Evolutionary conservation across 768 basidiomycete genomes (phyloP).

Genomic region (Wakefieldia striispora): DNA sequence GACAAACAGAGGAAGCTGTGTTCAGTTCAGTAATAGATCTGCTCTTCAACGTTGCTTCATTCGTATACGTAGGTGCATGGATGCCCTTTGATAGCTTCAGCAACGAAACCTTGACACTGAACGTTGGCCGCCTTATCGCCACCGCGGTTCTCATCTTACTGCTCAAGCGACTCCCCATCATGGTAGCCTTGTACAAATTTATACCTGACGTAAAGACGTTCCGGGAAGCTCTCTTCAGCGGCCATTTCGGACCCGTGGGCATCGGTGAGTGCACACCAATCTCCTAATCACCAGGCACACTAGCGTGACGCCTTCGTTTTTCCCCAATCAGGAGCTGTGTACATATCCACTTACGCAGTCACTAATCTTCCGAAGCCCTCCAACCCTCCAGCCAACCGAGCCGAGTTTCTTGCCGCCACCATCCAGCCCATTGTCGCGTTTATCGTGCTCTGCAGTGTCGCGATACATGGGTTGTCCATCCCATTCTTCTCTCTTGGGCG

Average conservation of each 20-base stretch:
- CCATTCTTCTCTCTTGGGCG: conserved; percentile 91
- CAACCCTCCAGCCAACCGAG: conserved; percentile 51
- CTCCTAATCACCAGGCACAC: too few relatives aligned
- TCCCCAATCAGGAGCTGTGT: conserved; percentile 66
- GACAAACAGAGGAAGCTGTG: conserved; percentile 90
- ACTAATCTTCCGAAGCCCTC: conserved; percentile 50
- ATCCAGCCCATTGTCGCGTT: conserved; percentile 95
- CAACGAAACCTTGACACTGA: conserved; percentile 62
- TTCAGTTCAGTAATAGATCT: conserved; percentile 97
- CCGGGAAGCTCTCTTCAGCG: conserved; percentile 89
- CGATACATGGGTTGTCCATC: conserved; percentile 88
- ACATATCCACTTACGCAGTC: conserved; percentile 84
- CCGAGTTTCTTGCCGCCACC: conserved; percentile 62
- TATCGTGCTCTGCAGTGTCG: conserved; percentile 89
- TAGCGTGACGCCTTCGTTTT: neutral
- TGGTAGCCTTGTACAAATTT: conserved; percentile 83
- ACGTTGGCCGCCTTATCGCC: conserved; percentile 81
- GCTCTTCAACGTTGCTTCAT: conserved; percentile 92
- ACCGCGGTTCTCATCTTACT: conserved; percentile 81
- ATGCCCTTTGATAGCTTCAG: conserved; percentile 88
- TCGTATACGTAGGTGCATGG: conserved; percentile 96
- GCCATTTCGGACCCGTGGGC: conserved; percentile 92
- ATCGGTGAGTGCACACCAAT: conserved; percentile 50
- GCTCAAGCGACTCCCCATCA: conserved; percentile 78
- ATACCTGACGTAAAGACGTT: conserved; percentile 96